Base-by-base conservation (phyloP, 805 yeast species). In the Candida montana region DNA sequence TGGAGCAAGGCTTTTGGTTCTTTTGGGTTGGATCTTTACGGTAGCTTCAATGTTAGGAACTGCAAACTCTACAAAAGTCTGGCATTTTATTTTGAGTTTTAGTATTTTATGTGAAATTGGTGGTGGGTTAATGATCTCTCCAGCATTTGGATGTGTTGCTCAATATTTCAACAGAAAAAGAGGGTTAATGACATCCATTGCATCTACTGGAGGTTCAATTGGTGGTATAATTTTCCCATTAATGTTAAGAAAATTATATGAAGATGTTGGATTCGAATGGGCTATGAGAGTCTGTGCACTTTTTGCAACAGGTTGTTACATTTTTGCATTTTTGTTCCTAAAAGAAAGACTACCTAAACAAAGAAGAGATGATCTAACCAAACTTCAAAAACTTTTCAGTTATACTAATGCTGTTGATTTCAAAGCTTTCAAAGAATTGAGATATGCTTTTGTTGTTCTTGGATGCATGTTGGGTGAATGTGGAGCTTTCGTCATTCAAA, bases 161-260 rank as follows among this genome's bases (percentile, higher is more conserved):
- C 88, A 81, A 48, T 82, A 84, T 75, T 82, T 81, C 53, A 64
- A 68, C 39, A 65, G 57, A 35, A 75, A 64, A 47, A 65, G 87
- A 53, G 88, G 83, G 2, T 60, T 68, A 40, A 81, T 79, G 18
- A 59, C 62, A 8, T 74, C 76, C 1, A 33, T 72, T 3, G 69
- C 77, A 0, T 65, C 73, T 7, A 64, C 67, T 19, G 81, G 81
- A 31, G 80, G 79, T 3, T 68, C 76, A 12, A 31, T 76, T 18
- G 81, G 81, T 31, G 81, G 81, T 27, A 64, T 72, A 45, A 45
- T 72, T 12, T 74, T 76, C 61, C 81, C 83, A 11, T 53, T 75
- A 19, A 66, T 75, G 61, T 61, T 78, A 44, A 63, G 76, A 43
- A 59, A 64, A 21, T 57, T 78, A 17, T 78, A 69, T 46, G 52